phyloP scores from a whole-genome alignment of 805 yeast species.

The Saccharomycopsis sp. region DNA sequence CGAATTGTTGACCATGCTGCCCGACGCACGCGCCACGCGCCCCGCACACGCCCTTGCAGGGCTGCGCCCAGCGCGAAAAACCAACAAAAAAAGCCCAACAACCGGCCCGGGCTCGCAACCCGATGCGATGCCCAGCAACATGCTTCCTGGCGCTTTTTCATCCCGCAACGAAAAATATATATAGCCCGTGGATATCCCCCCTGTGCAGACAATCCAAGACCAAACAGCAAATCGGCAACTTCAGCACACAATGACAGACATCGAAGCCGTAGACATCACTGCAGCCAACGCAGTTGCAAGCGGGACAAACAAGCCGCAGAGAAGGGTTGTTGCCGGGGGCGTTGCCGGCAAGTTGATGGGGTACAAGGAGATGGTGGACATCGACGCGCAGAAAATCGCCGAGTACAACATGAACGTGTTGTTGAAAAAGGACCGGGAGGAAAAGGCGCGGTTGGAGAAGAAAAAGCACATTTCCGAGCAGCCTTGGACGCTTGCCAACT shows the following conservation, averaged over 20 bases:
- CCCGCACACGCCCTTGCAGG: neutral
- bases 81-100: neutral
- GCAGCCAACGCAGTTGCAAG: conserved; percentile 75
- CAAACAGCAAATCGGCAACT: too few species aligned
- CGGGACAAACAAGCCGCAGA: conserved; percentile 64
- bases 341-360: conserved; percentile 77
- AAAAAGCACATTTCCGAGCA: conserved; percentile 62
- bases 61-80: neutral
- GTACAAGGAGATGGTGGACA: conserved; percentile 61
- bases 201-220: too few species aligned
- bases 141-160: neutral
- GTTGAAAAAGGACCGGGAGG: conserved; percentile 38
- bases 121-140: neutral
- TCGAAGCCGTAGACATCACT: conserved; percentile 49
- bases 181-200: too few species aligned
- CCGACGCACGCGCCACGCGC: neutral
- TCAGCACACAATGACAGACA: conserved; percentile 15
- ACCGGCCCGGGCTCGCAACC: neutral
- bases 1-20: neutral
- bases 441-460: conserved; percentile 32
- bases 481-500: conserved; percentile 69
- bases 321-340: conserved; percentile 73
- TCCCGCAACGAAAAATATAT: too few species aligned
- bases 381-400: conserved; percentile 58
- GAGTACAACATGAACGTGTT: conserved; percentile 43